Conservation (phyloP, 2,329 filamentous ascomycete genomes). For the Capronia epimyces region DNA sequence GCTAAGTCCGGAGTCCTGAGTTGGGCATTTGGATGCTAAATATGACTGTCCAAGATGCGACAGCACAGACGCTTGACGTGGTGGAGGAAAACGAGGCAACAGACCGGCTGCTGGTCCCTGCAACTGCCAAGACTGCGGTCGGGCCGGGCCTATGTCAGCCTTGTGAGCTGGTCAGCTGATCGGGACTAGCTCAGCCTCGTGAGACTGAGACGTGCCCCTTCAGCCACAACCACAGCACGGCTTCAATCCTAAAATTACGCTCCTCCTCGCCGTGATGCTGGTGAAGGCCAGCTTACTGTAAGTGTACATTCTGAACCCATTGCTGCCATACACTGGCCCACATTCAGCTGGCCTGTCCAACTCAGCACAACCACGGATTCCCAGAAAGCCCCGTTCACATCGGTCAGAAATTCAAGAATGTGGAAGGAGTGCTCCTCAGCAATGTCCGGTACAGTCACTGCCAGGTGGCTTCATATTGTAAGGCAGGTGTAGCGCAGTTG, state of each 20-base stretch:
- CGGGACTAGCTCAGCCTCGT: constrained; percentile 12
- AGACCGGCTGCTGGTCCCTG: not conserved
- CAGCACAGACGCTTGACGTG: not conserved
- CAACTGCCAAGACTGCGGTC: constrained; percentile 3
- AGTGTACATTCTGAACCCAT: not conserved
- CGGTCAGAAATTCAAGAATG: not conserved
- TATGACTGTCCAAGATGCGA: not conserved
- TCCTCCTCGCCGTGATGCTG: not conserved
- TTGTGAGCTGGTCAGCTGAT: not conserved
- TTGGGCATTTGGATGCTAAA: too few relatives aligned
- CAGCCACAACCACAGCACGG: not conserved
- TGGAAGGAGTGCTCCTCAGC: not conserved
- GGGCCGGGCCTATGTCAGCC: constrained; percentile 5
- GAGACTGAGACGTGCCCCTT: too few relatives aligned
- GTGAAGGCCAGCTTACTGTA: not conserved
- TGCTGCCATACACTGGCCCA: not conserved
- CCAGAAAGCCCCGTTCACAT: not conserved
- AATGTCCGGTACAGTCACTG: not conserved
- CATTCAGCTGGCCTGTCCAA: not conserved
- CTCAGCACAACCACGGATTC: too few relatives aligned
- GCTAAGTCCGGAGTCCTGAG: constrained; percentile 1
- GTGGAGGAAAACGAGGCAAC: constrained; percentile 1
- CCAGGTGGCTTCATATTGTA: not conserved
- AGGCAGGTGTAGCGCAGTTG: not conserved
- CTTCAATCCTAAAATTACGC: too few relatives aligned